Evolutionary conservation across 495 filamentous ascomycete species (phyloP).

Genomic region (Apodospora peruviana): DNA sequence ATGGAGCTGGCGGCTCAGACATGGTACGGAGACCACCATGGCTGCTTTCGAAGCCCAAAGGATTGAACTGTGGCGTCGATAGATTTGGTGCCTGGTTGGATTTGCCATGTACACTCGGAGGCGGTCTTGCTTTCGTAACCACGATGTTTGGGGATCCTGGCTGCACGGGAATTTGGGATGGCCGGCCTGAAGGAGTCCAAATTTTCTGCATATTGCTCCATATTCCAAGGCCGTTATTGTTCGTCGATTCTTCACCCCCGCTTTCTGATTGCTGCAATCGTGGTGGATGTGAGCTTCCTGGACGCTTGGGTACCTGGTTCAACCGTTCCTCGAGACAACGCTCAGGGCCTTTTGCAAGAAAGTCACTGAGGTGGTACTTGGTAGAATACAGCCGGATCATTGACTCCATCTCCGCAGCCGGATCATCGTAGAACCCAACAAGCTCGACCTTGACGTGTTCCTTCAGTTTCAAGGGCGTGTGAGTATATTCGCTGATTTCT

Average conservation of each 20-base stretch:
- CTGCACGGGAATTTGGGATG: neutral
- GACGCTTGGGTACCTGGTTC: conserved; percentile 20
- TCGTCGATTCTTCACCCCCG: neutral
- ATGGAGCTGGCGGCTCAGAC: conserved; percentile 23
- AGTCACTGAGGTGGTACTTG: conserved; percentile 44
- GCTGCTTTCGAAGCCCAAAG: conserved; percentile 25
- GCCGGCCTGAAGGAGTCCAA: neutral
- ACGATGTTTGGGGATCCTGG: conserved; percentile 30
- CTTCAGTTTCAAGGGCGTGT: conserved; percentile 43
- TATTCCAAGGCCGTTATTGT: conserved; percentile 11
- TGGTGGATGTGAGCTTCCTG: neutral
- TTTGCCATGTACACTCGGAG: conserved; percentile 7
- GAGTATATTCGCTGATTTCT: conserved; percentile 28
- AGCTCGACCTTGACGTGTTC: conserved; percentile 52
- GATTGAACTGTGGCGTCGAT: conserved; percentile 18
- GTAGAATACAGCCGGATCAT: conserved; percentile 50
- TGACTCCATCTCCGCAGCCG: conserved; percentile 32
- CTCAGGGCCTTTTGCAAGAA: conserved; percentile 39
- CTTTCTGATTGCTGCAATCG: neutral
- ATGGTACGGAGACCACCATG: conserved; percentile 16
- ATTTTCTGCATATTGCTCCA: conserved; percentile 18
- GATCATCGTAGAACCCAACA: conserved; percentile 57
- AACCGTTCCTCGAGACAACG: conserved; percentile 35
- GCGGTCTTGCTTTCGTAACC: conserved; percentile 26
- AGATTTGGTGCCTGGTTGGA: conserved; percentile 16